Evolutionary conservation across 306 rosid genomes (phyloP).

Genomic region (Citrullus mucosospermus): DNA sequence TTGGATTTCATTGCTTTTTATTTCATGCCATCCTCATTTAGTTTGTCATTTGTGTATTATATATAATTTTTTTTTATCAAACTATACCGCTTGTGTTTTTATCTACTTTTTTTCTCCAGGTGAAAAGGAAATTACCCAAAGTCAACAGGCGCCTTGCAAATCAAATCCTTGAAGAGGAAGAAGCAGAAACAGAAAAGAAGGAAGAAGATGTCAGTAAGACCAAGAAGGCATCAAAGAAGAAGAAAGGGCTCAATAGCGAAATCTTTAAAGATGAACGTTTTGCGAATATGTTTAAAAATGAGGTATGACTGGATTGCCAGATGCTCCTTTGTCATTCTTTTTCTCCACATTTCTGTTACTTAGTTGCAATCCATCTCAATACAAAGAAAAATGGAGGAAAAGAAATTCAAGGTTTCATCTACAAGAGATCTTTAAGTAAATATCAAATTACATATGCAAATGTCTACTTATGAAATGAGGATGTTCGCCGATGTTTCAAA

Average conservation of each 20-base stretch:
- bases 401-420: not conserved
- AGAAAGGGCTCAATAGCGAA: slow-evolving; percentile 39
- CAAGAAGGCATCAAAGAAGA: slow-evolving; percentile 61
- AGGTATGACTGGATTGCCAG: slow-evolving; percentile 30
- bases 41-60: not conserved
- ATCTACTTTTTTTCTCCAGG: slow-evolving; percentile 30
- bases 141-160: slow-evolving; percentile 59
- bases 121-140: slow-evolving; percentile 65
- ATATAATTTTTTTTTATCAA: not conserved
- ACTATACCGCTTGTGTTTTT: not conserved
- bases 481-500: not conserved
- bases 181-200: slow-evolving; percentile 36
- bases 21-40: too few relatives aligned
- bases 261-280: slow-evolving; percentile 72
- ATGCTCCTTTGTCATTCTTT: slow-evolving; percentile 7
- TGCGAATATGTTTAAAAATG: slow-evolving; percentile 32
- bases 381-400: not conserved
- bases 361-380: not conserved
- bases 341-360: not conserved
- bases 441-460: not conserved
- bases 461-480: not conserved
- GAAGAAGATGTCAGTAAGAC: slow-evolving; percentile 34
- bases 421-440: not conserved
- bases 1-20: too few relatives aligned
- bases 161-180: slow-evolving; percentile 51